These are phyloP conservation scores for Taphrina wiesneri DNA, from an alignment of 1,139 yeast species.

Conservation along the genomic window DNA sequence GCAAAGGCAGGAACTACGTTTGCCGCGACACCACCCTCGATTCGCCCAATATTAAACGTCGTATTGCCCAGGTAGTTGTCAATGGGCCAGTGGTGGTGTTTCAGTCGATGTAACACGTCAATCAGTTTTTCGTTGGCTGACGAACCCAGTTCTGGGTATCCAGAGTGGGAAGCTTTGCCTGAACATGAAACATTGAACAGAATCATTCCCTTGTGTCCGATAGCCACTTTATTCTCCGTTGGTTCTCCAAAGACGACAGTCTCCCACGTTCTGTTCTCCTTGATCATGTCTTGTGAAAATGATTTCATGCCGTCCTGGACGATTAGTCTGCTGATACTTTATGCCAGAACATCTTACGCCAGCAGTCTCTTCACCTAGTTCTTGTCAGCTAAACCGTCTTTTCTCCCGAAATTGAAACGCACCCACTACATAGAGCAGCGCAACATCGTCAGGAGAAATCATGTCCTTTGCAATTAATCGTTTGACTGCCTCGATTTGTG, in stretches of 20 bases:
- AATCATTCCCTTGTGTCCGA: slow-evolving; percentile 66
- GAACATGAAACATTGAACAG: slow-evolving; percentile 50
- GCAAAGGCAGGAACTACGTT: slow-evolving; percentile 68
- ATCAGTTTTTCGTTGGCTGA: slow-evolving; percentile 62
- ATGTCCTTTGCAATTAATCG: slow-evolving; percentile 50
- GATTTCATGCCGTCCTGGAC: slow-evolving; percentile 28
- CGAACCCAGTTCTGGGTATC: slow-evolving; percentile 68
- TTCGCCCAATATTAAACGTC: slow-evolving; percentile 61
- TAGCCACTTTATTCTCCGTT: slow-evolving; percentile 66
- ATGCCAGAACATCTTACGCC: slow-evolving; percentile 46
- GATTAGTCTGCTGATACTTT: neutral
- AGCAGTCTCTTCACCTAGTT: slow-evolving; percentile 57
- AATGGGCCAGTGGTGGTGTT: slow-evolving; percentile 50
- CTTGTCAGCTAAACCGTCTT: neutral
- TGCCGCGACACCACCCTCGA: slow-evolving; percentile 62
- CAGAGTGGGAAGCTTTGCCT: slow-evolving; percentile 65
- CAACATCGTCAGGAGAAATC: slow-evolving; percentile 57
- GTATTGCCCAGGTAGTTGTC: slow-evolving; percentile 61
- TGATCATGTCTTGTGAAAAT: slow-evolving; percentile 15
- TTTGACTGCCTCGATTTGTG: slow-evolving; percentile 58
- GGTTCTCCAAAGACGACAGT: slow-evolving; percentile 73
- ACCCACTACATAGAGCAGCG: slow-evolving; percentile 62
- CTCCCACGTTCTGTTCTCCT: slow-evolving; percentile 51
- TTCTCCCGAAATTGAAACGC: neutral
- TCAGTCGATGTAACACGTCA: slow-evolving; percentile 53